phyloP scores from a whole-genome alignment of 2,329 filamentous ascomycete species.

The Verticillium klebahnii region DNA sequence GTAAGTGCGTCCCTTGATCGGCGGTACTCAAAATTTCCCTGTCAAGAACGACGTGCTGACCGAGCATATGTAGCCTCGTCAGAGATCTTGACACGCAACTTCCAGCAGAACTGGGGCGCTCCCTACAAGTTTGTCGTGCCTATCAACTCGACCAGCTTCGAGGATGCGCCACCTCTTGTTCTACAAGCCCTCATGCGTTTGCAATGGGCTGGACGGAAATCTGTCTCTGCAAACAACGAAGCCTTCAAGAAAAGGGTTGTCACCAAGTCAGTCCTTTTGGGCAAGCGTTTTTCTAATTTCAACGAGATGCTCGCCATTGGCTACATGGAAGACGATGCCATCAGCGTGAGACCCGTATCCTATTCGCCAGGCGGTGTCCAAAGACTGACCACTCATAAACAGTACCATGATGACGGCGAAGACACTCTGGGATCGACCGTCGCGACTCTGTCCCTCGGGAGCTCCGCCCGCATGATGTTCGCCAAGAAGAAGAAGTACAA shows the following conservation, averaged over 20 bases:
- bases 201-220: constrained; percentile 46
- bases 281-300: constrained; percentile 35
- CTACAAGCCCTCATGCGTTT: constrained; percentile 45
- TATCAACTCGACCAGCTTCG: constrained; percentile 45
- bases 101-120: constrained; percentile 55
- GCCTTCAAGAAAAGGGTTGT: constrained; percentile 5
- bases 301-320: constrained; percentile 61
- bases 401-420: constrained; percentile 66
- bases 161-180: constrained; percentile 41
- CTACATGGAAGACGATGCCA: constrained; percentile 56
- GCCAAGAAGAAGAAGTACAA: constrained; percentile 43
- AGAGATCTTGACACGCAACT: constrained; percentile 47
- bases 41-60: constrained; percentile 10
- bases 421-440: constrained; percentile 57
- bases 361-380: not conserved
- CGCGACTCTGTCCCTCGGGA: constrained; percentile 56
- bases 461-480: constrained; percentile 52
- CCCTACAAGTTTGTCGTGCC: constrained; percentile 62
- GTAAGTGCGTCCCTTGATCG: constrained; percentile 17
- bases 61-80: not conserved
- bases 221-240: constrained; percentile 25
- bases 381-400: not conserved
- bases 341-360: constrained; percentile 37
- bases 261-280: not conserved
- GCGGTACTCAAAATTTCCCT: not conserved